Conservation (phyloP, 2,329 filamentous ascomycete species). For the Cercospora canescens region DNA sequence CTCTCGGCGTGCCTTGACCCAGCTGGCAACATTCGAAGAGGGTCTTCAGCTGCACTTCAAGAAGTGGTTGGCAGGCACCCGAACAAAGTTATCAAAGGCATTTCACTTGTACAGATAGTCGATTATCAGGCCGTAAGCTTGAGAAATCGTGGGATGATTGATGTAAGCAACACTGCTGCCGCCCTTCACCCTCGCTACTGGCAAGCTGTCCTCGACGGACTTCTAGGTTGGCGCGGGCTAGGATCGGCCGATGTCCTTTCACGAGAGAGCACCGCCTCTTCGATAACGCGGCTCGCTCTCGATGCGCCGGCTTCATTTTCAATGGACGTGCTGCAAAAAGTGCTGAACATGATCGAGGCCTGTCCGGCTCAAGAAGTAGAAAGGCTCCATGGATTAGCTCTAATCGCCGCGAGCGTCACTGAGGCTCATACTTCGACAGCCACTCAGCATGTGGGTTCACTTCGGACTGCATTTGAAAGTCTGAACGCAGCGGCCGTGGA, state of each 20-base stretch:
- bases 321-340: conserved; percentile 37
- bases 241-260: conserved; percentile 74
- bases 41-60: conserved; percentile 89
- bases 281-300: conserved; percentile 63
- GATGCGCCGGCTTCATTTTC: conserved; percentile 39
- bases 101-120: conserved; percentile 81
- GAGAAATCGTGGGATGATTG: conserved; percentile 75
- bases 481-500: conserved; percentile 19
- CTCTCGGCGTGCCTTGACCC: conserved; percentile 83
- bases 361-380: conserved; percentile 38
- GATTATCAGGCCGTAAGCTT: conserved; percentile 93
- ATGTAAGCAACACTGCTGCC: conserved; percentile 71
- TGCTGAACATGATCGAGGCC: conserved; percentile 48
- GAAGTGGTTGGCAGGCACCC: conserved; percentile 93
- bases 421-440: neutral
- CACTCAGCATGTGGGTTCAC: neutral
- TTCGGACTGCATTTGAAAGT: conserved; percentile 1
- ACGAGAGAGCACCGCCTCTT: conserved; percentile 68
- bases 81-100: conserved; percentile 77
- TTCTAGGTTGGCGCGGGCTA: conserved; percentile 87
- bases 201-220: conserved; percentile 65
- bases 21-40: conserved; percentile 88
- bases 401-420: conserved; percentile 13
- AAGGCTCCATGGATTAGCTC: conserved; percentile 22
- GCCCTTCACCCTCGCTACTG: conserved; percentile 65